A percentile compares a stretch with the other conserved stretches of the same genome.
Conservation (phyloP, 768 basidiomycete genomes). For the Daedalea quercina region DNA sequence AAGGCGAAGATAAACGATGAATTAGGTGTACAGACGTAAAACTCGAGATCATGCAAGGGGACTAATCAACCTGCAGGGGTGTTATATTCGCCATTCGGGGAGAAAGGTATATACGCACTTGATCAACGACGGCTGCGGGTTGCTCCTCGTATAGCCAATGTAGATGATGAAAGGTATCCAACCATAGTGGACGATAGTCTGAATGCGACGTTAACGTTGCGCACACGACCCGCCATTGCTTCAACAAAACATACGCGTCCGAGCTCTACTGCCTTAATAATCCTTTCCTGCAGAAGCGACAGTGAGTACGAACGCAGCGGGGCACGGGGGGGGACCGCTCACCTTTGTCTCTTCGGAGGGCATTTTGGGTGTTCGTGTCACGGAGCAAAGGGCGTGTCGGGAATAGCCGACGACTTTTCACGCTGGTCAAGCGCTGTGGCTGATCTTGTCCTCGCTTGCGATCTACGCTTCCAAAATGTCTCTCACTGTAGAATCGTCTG, state of each 20-base stretch:
- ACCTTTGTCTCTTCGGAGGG: slow-evolving; percentile 92
- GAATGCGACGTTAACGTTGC: slow-evolving; percentile 7
- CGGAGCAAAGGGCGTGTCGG: slow-evolving; percentile 19
- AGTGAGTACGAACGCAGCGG: background rate
- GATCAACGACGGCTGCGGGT: slow-evolving; percentile 91
- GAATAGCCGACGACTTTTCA: slow-evolving; percentile 25
- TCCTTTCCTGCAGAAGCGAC: slow-evolving; percentile 55
- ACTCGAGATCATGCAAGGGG: slow-evolving; percentile 68
- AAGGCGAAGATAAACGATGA: background rate
- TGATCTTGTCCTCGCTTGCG: slow-evolving; percentile 11
- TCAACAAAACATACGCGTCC: slow-evolving; percentile 54
- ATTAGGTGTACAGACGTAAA: slow-evolving; percentile 15
- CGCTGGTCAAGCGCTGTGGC: slow-evolving; percentile 8
- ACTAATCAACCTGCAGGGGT: slow-evolving; percentile 69
- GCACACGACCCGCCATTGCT: background rate
- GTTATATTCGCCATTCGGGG: slow-evolving; percentile 1
- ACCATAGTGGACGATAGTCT: slow-evolving; percentile 90
- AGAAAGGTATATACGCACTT: slow-evolving; percentile 57
- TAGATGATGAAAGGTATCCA: slow-evolving; percentile 98
- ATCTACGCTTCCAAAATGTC: slow-evolving; percentile 33
- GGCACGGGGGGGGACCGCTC: slow-evolving; percentile 5
- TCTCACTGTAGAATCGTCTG: slow-evolving; percentile 40
- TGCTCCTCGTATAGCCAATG: slow-evolving; percentile 87
- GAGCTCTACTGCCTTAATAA: slow-evolving; percentile 74
- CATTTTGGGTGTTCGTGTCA: slow-evolving; percentile 38